Evolutionary conservation across 177 flowering plant species (phyloP).

Genomic region (Telopea speciosissima): DNA sequence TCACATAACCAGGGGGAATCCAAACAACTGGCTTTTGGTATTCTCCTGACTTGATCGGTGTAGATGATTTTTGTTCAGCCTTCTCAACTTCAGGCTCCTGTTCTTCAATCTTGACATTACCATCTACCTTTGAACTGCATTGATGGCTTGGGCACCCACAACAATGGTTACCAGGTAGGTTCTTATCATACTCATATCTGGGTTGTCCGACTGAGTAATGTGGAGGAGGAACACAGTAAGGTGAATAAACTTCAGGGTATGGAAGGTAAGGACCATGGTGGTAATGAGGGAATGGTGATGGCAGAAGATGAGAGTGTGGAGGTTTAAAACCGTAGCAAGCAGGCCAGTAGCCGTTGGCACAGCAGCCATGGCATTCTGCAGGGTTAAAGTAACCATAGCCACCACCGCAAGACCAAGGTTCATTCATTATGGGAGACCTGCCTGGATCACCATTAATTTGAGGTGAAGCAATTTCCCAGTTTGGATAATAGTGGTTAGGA

Average conservation of each 20-base stretch:
- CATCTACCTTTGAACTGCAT: constrained; percentile 18
- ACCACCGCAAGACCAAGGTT: constrained; percentile 26
- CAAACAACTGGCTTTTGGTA: constrained; percentile 40
- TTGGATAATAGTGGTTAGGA: constrained; percentile 20
- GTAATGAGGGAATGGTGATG: no score
- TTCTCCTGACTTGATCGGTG: constrained; percentile 18
- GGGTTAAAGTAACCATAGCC: constrained; percentile 27
- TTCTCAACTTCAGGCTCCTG: constrained; percentile 27
- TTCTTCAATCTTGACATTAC: constrained; percentile 42
- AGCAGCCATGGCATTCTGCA: no score
- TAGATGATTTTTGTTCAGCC: constrained; percentile 11
- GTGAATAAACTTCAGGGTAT: no score
- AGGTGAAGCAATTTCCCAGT: constrained; percentile 22
- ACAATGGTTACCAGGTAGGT: constrained; percentile 23
- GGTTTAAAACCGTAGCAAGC: no score
- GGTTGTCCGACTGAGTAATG: constrained; percentile 36
- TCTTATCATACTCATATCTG: constrained; percentile 39
- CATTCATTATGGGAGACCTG: constrained; percentile 14
- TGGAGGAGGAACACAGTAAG: constrained; percentile 1
- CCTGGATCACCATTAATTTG: constrained; percentile 21
- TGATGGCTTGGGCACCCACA: constrained; percentile 48
- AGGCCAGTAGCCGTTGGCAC: no score
- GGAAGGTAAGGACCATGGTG: no score
- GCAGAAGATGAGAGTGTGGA: no score
- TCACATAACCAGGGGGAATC: constrained; percentile 37